Base-by-base conservation (phyloP, 1,284 basidiomycete species). In the Cutaneotrichosporon sp. region DNA sequence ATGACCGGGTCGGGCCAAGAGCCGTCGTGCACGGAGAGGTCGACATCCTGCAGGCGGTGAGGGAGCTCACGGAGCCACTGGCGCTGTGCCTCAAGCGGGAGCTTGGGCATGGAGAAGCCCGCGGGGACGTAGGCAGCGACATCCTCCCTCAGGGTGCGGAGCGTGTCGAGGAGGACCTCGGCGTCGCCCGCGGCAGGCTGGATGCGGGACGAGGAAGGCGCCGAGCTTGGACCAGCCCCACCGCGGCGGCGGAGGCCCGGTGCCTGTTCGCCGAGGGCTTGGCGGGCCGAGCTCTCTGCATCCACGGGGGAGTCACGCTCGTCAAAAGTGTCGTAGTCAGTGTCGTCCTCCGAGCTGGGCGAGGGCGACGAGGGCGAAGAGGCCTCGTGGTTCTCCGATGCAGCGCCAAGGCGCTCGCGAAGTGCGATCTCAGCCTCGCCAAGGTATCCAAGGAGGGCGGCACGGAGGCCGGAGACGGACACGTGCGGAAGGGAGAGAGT, bases 341-440 rank as follows among this genome's bases (percentile, higher is more conserved):
- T 63, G 14, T 66, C 65, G 38, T 66, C 65, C 27, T 66, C 65
- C 1, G 60, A 66, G 11, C 58, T 47, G 3, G 61, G 56, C 6
- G 51, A 59, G 4, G 52, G 45, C 33, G 52, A 60, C 16, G 52
- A 53, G 6, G 55, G 36, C 22, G 51, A 43, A 25, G 18, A 20
- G 27, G n/a, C n/a, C 36, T 49, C 33, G 43, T 27, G 51, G 29
- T 53, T n/a, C 43, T 60, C 52, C 31, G 59, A 42, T 34, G 53
- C 63, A 9, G 50, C 25, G n/a, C 58, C 71, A 16, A 78, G 67
- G 11, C 71, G 58, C n/a, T 68, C 71, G 25, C 70, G 64, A 6
- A 80, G 52, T 2, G 76, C 73, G 4, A 67, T 57, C 56, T 80
- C 79, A 1, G 77, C 73, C 59, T 80, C 79, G 16, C 74, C 71